These are phyloP conservation scores for Zymoseptoria brevis DNA, from an alignment of 2,329 filamentous ascomycete genomes.

Conservation along the genomic window DNA sequence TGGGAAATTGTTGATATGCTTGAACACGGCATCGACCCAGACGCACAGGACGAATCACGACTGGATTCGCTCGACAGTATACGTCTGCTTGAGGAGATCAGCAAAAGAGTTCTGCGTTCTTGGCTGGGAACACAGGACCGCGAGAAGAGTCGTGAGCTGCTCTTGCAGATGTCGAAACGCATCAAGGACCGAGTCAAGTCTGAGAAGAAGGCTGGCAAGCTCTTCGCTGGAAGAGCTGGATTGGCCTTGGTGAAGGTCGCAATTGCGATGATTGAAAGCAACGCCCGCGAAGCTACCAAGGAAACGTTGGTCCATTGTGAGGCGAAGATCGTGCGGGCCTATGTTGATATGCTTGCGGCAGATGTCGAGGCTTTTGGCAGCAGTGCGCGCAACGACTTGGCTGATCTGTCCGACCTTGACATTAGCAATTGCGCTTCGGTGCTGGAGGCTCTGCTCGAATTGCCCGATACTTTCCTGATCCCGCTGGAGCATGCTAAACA, in stretches of 20 bases:
- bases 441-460: background rate
- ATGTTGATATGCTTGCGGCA: background rate
- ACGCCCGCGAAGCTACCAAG: background rate
- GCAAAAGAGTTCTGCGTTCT: background rate
- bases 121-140: constrained; percentile 1
- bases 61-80: background rate
- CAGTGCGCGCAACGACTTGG: background rate
- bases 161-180: background rate
- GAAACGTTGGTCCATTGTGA: background rate
- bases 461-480: background rate
- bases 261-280: background rate
- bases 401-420: background rate
- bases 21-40: background rate
- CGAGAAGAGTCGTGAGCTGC: background rate
- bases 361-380: background rate
- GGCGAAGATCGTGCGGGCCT: background rate
- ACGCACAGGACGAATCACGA: background rate
- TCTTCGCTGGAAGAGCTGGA: background rate
- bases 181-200: background rate
- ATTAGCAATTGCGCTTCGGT: background rate
- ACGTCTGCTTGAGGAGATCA: constrained; percentile 2
- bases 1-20: constrained; percentile 1
- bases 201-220: background rate
- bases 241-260: background rate
- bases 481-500: background rate